Conservation (phyloP, 2,329 filamentous ascomycete genomes). For the Albophoma yamanashiensis region DNA sequence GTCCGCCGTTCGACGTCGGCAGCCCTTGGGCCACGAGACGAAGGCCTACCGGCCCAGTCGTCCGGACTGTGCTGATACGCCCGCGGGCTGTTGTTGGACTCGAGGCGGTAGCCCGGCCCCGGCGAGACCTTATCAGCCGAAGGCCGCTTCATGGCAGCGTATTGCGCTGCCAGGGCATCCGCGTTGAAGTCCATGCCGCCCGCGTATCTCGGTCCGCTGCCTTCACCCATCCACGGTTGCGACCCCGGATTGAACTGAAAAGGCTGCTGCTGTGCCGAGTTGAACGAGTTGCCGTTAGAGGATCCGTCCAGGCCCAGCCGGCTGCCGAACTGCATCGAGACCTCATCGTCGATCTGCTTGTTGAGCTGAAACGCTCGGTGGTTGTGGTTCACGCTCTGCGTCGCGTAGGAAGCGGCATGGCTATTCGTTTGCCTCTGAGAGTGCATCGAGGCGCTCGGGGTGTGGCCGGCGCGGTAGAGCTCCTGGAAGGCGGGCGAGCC, state of each 20-base stretch:
- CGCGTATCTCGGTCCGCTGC: slow-evolving; percentile 12
- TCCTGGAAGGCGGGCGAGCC: slow-evolving; percentile 26
- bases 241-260: slow-evolving; percentile 38
- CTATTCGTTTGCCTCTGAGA: slow-evolving; percentile 34
- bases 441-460: slow-evolving; percentile 32
- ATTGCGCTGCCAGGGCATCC: slow-evolving; percentile 17
- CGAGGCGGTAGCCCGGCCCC: slow-evolving; percentile 16
- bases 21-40: slow-evolving; percentile 22
- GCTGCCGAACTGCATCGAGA: slow-evolving; percentile 22
- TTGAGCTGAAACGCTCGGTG: slow-evolving; percentile 24
- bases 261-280: slow-evolving; percentile 22
- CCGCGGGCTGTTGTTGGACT: slow-evolving; percentile 14
- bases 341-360: slow-evolving; percentile 26
- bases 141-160: slow-evolving; percentile 20
- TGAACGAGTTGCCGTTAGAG: slow-evolving; percentile 11
- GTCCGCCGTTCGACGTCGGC: slow-evolving; percentile 28
- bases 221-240: slow-evolving; percentile 32
- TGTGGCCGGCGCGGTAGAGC: slow-evolving; percentile 24
- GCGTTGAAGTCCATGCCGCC: slow-evolving; percentile 19
- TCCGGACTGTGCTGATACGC: slow-evolving; percentile 21
- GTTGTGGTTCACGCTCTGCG: slow-evolving; percentile 29
- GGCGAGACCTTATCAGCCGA: slow-evolving; percentile 29
- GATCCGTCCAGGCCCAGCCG: slow-evolving; percentile 22
- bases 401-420: slow-evolving; percentile 34
- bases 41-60: slow-evolving; percentile 25